phyloP scores from a whole-genome alignment of 2,329 filamentous ascomycete species.

The Cordyceps farinosa region DNA sequence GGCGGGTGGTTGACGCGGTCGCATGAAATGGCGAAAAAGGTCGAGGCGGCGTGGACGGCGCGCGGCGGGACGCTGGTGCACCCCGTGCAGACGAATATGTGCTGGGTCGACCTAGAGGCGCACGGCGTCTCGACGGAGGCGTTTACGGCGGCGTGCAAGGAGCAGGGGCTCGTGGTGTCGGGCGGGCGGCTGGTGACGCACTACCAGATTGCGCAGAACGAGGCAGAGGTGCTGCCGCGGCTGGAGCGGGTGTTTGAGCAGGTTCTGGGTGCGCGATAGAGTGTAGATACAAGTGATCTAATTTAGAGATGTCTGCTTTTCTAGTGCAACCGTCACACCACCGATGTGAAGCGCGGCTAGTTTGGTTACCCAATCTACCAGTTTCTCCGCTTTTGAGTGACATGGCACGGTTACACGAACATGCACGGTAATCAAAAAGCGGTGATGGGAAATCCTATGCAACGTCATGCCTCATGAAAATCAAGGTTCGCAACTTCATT shows the following conservation, averaged over 20 bases:
- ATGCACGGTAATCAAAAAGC: too few relatives aligned
- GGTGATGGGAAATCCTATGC: too few relatives aligned
- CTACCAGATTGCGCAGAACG: constrained; percentile 60
- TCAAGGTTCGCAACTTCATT: too few relatives aligned
- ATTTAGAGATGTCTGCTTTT: too few relatives aligned
- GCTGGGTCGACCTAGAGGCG: constrained; percentile 72
- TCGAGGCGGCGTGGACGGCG: constrained; percentile 67
- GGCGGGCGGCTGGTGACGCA: constrained; percentile 45
- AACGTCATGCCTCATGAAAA: too few relatives aligned
- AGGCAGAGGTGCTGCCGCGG: constrained; percentile 55
- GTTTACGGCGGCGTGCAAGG: constrained; percentile 39
- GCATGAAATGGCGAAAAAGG: constrained; percentile 59
- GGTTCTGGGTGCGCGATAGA: constrained; percentile 24
- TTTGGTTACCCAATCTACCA: too few relatives aligned
- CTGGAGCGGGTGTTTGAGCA: constrained; percentile 53
- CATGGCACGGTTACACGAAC: too few relatives aligned
- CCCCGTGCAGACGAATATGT: constrained; percentile 87
- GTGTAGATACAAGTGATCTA: background rate
- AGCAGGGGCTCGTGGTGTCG: constrained; percentile 41
- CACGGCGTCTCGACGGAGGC: constrained; percentile 43
- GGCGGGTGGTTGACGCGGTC: constrained; percentile 57
- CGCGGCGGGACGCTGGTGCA: constrained; percentile 65
- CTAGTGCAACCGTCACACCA: too few relatives aligned
- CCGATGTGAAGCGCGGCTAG: too few relatives aligned
- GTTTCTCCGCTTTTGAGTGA: too few relatives aligned